phyloP scores from a whole-genome alignment of 2,329 filamentous ascomycete species.

The Colletotrichum paranaense region DNA sequence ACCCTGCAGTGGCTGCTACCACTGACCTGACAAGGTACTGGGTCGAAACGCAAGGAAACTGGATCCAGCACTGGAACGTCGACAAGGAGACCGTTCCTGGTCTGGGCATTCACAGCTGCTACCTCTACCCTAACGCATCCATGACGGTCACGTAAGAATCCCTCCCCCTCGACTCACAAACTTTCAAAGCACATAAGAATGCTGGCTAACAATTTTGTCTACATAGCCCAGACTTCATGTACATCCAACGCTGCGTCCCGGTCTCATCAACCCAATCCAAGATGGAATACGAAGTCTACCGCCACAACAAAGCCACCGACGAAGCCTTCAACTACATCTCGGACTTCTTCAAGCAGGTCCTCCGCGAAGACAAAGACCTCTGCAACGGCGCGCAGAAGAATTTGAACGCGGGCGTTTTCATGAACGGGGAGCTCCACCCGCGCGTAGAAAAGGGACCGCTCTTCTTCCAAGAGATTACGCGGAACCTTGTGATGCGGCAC shows the following conservation, averaged over 20 bases:
- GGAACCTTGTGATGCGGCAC: slow-evolving; percentile 41
- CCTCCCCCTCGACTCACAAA: too few species aligned
- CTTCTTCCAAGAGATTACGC: slow-evolving; percentile 49
- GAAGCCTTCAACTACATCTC: slow-evolving; percentile 58
- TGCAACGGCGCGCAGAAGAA: slow-evolving; percentile 62
- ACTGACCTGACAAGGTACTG: slow-evolving; percentile 57
- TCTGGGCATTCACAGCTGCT: slow-evolving; percentile 49
- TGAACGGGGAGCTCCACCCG: slow-evolving; percentile 63
- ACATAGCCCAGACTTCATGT: slow-evolving; percentile 57
- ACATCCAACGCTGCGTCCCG: slow-evolving; percentile 62
- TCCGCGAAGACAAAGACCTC: slow-evolving; percentile 62
- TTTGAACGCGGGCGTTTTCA: slow-evolving; percentile 60
- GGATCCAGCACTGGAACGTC: slow-evolving; percentile 51
- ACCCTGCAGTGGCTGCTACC: slow-evolving; percentile 56
- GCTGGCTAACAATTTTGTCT: neutral
- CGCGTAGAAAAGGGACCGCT: slow-evolving; percentile 63
- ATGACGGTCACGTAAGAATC: slow-evolving; percentile 52
- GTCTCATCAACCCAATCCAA: slow-evolving; percentile 51
- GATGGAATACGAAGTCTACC: slow-evolving; percentile 64
- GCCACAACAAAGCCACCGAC: slow-evolving; percentile 57
- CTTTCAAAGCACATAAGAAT: too few species aligned
- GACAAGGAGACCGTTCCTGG: slow-evolving; percentile 44
- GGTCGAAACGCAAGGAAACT: slow-evolving; percentile 45
- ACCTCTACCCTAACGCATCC: slow-evolving; percentile 53
- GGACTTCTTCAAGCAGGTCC: slow-evolving; percentile 62